Evolutionary conservation across 2,329 filamentous ascomycete genomes (phyloP), one percentile per base, ranked within the genome.

Genomic region (Hymenoscyphus scutula): DNA sequence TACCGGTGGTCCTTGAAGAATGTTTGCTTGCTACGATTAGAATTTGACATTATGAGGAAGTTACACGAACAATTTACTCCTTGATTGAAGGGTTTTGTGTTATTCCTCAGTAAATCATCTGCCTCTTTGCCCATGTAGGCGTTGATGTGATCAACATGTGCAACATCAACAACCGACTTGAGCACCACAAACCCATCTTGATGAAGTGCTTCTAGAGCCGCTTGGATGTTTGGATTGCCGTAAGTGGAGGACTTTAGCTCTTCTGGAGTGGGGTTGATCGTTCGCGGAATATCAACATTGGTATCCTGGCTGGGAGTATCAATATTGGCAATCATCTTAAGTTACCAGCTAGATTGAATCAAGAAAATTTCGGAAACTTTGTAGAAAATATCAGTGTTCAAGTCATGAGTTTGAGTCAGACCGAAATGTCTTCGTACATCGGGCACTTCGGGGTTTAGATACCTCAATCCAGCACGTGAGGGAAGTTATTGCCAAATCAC

Each of bases 1-100:
- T 15, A 78, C 60, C 5, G 76, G 77, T 8, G 76, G 75, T 11
- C 68, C 70, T 63, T 78, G 76, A 3, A 78, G 70, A 62, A 78
- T 74, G 64, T 78, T 78, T 19, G 76, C 75, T 76, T 27, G 25
- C 17, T 5, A n/a, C 6, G 17, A 27, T 67, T 32, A 66, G 59
- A 15, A 56, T 53, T 7, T 5, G n/a, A 51, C 25, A 13, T 27
- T 48, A 17, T 11, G n/a, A 17, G 29, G 19, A 19, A 55, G 13
- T 23, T 17, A 56, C 17, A 63, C 63, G 11, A 65, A 74, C 72
- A 75, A 45, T 74, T 73, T 3, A 76, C 73, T 2, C 74, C 74
- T 60, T 76, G 74, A 56, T 76, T 76, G 67, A 73, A 77, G 8
- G 70, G 67, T 61, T 75, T 70, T 37, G 66, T 19, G 27, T 70